Percentiles rank a stretch among this genome's conserved stretches.
These are phyloP conservation scores for Leccinum obscurum DNA, from an alignment of 768 basidiomycete species.

Conservation along the genomic window DNA sequence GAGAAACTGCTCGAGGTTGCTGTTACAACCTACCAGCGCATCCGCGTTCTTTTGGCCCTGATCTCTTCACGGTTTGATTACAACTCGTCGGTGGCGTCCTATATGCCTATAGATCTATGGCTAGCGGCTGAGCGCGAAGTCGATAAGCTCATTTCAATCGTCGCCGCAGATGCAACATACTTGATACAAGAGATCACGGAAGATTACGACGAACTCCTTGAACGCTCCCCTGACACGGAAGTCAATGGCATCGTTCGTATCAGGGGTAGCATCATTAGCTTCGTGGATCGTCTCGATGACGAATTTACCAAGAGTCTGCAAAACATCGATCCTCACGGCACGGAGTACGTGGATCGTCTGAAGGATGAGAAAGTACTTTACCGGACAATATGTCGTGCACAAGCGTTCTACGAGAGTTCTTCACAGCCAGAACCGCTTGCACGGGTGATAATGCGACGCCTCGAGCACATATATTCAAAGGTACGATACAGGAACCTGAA, in stretches of 20 bases:
- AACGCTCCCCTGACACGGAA: conserved; percentile 76
- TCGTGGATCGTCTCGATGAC: conserved; percentile 94
- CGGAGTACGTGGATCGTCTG: conserved; percentile 96
- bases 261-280: conserved; percentile 93
- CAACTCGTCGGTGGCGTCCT: conserved; percentile 78
- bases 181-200: conserved; percentile 82
- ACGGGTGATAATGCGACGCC: conserved; percentile 88
- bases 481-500: conserved; percentile 38
- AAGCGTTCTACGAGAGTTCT: conserved; percentile 86
- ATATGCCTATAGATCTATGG: conserved; percentile 96
- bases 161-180: conserved; percentile 71
- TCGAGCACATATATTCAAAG: conserved; percentile 99
- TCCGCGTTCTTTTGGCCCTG: conserved; percentile 91
- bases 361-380: conserved; percentile 96
- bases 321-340: conserved; percentile 97
- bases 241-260: conserved; percentile 77
- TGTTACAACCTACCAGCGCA: conserved; percentile 85
- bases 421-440: conserved; percentile 75
- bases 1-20: conserved; percentile 86
- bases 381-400: conserved; percentile 88
- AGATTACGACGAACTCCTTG: conserved; percentile 89
- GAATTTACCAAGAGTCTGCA: conserved; percentile 97
- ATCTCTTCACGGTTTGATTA: conserved; percentile 97
- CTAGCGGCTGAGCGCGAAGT: conserved; percentile 82
- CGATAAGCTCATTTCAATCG: conserved; percentile 80